Conservation (phyloP, 192 early-diverging fungal species). For the Funneliformis geosporum region DNA sequence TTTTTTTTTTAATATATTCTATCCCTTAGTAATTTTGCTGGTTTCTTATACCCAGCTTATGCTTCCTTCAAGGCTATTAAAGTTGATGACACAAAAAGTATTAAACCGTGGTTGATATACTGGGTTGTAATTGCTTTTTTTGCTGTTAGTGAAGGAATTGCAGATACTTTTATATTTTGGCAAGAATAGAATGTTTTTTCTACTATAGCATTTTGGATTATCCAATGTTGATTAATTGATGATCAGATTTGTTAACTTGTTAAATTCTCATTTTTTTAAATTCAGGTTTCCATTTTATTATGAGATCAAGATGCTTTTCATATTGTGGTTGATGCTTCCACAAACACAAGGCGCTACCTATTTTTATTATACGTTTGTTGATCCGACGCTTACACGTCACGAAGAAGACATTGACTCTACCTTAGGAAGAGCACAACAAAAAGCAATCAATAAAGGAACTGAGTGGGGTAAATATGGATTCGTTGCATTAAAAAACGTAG, state of each 20-base stretch:
- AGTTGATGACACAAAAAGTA: constrained; percentile 7
- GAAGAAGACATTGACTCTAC: constrained; percentile 32
- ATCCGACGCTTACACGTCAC: constrained; percentile 26
- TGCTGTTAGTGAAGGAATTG: constrained; percentile 16
- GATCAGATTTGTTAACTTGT: background rate
- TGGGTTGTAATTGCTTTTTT: constrained; percentile 34
- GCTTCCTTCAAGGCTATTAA: constrained; percentile 37
- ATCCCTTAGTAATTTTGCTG: background rate
- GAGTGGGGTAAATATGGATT: constrained; percentile 27
- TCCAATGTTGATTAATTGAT: background rate
- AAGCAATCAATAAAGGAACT: constrained; percentile 5
- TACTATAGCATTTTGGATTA: background rate
- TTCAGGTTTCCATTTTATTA: constrained; percentile 37
- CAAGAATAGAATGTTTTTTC: background rate
- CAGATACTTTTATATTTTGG: constrained; percentile 34
- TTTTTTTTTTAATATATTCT: background rate
- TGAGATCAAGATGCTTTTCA: constrained; percentile 33
- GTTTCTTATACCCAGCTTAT: constrained; percentile 33
- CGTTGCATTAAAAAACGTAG: background rate
- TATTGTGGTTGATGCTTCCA: constrained; percentile 35
- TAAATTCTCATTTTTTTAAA: background rate
- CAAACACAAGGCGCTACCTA: constrained; percentile 27
- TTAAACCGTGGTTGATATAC: constrained; percentile 31
- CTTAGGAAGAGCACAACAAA: constrained; percentile 26
- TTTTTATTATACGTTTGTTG: constrained; percentile 26